Conservation (phyloP, 345 rosid species). For the Populus simonii region DNA sequence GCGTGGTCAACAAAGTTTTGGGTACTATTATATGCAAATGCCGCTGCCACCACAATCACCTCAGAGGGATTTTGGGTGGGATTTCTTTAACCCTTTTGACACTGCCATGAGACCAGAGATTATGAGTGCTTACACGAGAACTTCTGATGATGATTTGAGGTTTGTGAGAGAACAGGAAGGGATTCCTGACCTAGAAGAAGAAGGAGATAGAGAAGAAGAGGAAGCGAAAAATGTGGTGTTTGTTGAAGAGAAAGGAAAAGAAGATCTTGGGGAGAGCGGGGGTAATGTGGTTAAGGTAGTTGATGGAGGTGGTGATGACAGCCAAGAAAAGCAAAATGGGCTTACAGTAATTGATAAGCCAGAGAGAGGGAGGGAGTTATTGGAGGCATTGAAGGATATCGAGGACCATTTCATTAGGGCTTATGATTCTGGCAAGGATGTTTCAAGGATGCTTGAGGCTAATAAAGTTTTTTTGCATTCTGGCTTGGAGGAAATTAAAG, state of each 20-base stretch:
- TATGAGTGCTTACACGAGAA: conserved; percentile 42
- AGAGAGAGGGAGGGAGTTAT: conserved; percentile 58
- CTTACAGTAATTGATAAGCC: conserved; percentile 44
- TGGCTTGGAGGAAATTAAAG: conserved; percentile 57
- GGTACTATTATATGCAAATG: conserved; percentile 62
- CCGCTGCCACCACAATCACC: conserved; percentile 41
- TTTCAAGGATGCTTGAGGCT: conserved; percentile 69
- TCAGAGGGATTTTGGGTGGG: conserved; percentile 66
- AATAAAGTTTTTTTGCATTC: conserved; percentile 52
- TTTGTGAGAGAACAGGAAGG: conserved; percentile 68
- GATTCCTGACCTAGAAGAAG: conserved; percentile 75
- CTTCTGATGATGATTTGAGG: conserved; percentile 52
- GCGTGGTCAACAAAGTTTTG: conserved; percentile 20
- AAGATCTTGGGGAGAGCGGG: conserved; percentile 24
- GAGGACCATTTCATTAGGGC: conserved; percentile 68
- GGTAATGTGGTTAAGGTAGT: conserved; percentile 29
- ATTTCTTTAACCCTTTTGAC: conserved; percentile 66
- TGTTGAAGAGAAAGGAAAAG: conserved; percentile 11
- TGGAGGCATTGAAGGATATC: conserved; percentile 68
- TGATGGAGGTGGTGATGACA: conserved; percentile 25
- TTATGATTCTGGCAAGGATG: conserved; percentile 68
- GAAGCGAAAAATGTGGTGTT: conserved; percentile 26
- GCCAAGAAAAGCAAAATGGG: conserved; percentile 42
- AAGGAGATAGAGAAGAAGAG: conserved; percentile 24
- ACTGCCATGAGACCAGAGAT: conserved; percentile 48